A percentile compares a stretch with the other conserved stretches of the same genome.
Conservation (phyloP, 1,139 yeast genomes). For the Nematodospora anomalae region DNA sequence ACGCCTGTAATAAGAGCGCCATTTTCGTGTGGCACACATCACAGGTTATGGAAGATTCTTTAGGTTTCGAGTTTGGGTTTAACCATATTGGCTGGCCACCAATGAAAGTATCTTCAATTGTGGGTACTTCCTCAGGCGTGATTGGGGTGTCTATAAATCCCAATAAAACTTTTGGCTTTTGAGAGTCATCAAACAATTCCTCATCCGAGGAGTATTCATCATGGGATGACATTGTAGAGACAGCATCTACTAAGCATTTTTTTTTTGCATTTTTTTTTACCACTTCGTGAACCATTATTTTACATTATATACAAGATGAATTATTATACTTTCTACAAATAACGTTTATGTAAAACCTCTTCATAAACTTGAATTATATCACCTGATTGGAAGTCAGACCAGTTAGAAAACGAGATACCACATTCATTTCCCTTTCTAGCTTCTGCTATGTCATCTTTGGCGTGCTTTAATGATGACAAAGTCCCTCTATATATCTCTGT, state of each 20-base stretch:
- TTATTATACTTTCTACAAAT: conserved; percentile 41
- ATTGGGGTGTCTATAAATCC: conserved; percentile 65
- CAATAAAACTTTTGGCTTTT: conserved; percentile 41
- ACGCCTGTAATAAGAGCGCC: conserved; percentile 75
- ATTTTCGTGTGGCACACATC: conserved; percentile 59
- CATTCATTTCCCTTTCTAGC: conserved; percentile 88
- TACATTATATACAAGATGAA: conserved; percentile 7
- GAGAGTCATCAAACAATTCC: conserved; percentile 24
- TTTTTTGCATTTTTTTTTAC: conserved; percentile 3
- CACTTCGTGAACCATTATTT: neutral
- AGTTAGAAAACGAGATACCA: conserved; percentile 73
- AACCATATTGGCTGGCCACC: conserved; percentile 75
- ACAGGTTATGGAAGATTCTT: conserved; percentile 54
- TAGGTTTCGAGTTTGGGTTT: conserved; percentile 56
- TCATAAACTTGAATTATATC: conserved; percentile 77
- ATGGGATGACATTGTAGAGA: conserved; percentile 27
- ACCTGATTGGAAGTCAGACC: conserved; percentile 73
- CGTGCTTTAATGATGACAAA: conserved; percentile 74
- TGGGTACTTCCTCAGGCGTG: conserved; percentile 45
- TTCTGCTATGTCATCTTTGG: conserved; percentile 76
- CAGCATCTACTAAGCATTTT: conserved; percentile 10
- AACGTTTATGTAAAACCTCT: conserved; percentile 66
- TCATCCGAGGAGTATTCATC: conserved; percentile 48
- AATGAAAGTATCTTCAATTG: conserved; percentile 71
- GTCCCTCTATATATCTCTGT: conserved; percentile 64